phyloP scores from a whole-genome alignment of 805 yeast genomes.

The Wickerhamomyces canadensis region DNA sequence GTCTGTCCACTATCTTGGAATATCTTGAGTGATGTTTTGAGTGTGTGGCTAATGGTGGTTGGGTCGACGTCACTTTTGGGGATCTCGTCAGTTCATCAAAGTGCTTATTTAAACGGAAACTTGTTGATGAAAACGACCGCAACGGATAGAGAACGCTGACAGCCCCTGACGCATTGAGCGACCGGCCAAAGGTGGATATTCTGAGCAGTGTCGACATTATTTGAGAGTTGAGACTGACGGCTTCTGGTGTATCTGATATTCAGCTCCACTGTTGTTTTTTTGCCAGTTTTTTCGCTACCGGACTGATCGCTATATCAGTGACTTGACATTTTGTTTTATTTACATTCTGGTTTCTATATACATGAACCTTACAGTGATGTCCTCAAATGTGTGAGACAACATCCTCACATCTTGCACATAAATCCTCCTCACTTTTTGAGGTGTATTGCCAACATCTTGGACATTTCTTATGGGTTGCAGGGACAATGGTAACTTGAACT shows the following conservation, averaged over 20 bases:
- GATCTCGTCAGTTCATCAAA: constrained; percentile 11
- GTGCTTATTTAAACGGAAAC: constrained; percentile 3
- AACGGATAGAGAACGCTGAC: neutral
- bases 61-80: constrained; percentile 1
- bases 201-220: no score
- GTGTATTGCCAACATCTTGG: constrained; percentile 92
- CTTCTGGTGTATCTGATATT: no score
- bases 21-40: constrained; percentile 2
- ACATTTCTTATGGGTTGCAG: constrained; percentile 56
- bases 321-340: no score
- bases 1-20: constrained; percentile 26
- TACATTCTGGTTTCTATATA: constrained; percentile 1
- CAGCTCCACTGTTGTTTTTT: no score
- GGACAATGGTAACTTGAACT: constrained; percentile 34
- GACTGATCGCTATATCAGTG: no score
- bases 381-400: constrained; percentile 18
- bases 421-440: constrained; percentile 40
- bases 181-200: no score
- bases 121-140: neutral
- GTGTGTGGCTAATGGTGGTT: neutral
- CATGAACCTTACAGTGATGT: neutral
- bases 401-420: constrained; percentile 65
- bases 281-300: no score
- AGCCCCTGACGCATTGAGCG: no score
- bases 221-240: no score